These are phyloP conservation scores for Blastobotrys arbuscula DNA, from an alignment of 1,139 yeast genomes.

Conservation along the genomic window DNA sequence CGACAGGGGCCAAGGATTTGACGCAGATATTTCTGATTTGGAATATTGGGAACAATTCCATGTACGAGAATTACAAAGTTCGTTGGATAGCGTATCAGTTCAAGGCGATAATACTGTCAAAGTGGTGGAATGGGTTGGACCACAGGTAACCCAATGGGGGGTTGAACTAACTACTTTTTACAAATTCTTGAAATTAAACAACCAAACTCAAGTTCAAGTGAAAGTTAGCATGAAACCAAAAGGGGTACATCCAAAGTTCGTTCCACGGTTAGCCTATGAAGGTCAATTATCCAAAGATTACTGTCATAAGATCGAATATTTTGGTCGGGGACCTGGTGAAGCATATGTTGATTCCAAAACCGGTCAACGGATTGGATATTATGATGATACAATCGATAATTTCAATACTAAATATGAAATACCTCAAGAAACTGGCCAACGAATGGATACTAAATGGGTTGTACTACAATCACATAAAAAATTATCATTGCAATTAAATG, in stretches of 20 bases:
- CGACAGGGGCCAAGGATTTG: slow-evolving; percentile 23
- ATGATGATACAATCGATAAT: slow-evolving; percentile 17
- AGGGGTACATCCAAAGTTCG: slow-evolving; percentile 19
- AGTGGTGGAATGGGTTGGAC: slow-evolving; percentile 21
- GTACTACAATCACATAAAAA: neutral
- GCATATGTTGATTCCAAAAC: slow-evolving; percentile 34
- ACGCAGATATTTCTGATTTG: neutral
- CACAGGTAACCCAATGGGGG: slow-evolving; percentile 26
- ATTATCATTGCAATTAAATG: neutral
- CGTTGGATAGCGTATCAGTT: slow-evolving; percentile 15
- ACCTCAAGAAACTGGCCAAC: slow-evolving; percentile 39
- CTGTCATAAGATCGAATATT: slow-evolving; percentile 27
- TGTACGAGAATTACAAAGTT: slow-evolving; percentile 19
- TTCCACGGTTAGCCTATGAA: slow-evolving; percentile 31
- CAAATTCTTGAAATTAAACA: slow-evolving; percentile 8
- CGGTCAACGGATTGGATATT: slow-evolving; percentile 30
- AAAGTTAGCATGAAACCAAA: slow-evolving; percentile 17
- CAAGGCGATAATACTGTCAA: slow-evolving; percentile 16
- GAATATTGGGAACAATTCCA: slow-evolving; percentile 19
- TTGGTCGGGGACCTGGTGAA: slow-evolving; percentile 37
- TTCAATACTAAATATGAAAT: slow-evolving; percentile 32
- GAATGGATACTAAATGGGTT: slow-evolving; percentile 34
- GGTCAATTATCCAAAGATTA: slow-evolving; percentile 20
- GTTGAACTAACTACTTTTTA: slow-evolving; percentile 16
- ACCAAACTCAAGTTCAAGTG: neutral